Conservation (phyloP, 2,329 filamentous ascomycete genomes). For the Aspergillus alliaceus region DNA sequence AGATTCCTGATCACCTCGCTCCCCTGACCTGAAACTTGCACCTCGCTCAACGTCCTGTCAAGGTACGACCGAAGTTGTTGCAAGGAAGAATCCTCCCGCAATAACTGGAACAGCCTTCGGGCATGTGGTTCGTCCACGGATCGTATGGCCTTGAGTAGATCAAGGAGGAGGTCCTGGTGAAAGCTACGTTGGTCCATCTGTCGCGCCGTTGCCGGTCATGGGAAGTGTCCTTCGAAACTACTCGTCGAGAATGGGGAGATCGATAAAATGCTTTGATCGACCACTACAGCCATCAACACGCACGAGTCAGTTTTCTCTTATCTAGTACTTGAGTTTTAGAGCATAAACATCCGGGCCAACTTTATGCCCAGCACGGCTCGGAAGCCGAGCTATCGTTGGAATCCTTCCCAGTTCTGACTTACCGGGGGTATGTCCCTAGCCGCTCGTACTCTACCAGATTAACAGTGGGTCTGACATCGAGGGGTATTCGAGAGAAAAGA, state of each 20-base stretch:
- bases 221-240: background rate
- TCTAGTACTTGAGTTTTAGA: background rate
- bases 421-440: background rate
- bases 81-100: background rate
- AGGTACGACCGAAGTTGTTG: background rate
- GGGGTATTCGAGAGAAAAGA: background rate
- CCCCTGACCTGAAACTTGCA: background rate
- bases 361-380: background rate
- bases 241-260: background rate
- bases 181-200: background rate
- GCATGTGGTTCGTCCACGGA: background rate
- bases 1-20: background rate
- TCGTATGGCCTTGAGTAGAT: background rate
- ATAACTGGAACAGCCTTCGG: background rate
- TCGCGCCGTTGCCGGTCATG: background rate
- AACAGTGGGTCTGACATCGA: no score
- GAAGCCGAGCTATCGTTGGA: background rate
- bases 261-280: background rate
- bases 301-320: background rate
- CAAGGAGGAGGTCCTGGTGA: background rate
- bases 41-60: background rate
- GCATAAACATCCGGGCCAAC: background rate
- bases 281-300: background rate
- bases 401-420: background rate
- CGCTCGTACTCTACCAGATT: background rate